Evolutionary conservation across 2,329 filamentous ascomycete species (phyloP).

Genomic region (Peltaster fructicola): DNA sequence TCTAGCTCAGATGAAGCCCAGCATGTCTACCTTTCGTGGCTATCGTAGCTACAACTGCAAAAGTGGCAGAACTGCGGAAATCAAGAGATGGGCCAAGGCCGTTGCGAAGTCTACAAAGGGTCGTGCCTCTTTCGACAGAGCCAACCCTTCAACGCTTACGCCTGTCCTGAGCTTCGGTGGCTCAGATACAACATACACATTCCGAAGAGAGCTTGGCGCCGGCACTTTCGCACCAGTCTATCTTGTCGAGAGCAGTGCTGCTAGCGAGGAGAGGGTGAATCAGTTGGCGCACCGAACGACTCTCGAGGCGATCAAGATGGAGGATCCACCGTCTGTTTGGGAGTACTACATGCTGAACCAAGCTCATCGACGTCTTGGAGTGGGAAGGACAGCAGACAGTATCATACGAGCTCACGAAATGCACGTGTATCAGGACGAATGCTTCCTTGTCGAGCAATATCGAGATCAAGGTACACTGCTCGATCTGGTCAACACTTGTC

Average conservation of each 20-base stretch:
- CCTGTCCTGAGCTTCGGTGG: constrained; percentile 53
- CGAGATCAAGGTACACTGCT: constrained; percentile 80
- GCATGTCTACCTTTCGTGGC: constrained; percentile 56
- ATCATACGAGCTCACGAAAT: constrained; percentile 74
- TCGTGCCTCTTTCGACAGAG: constrained; percentile 39
- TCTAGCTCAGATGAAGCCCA: constrained; percentile 53
- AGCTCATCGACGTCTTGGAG: constrained; percentile 56
- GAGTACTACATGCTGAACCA: constrained; percentile 92
- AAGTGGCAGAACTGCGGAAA: constrained; percentile 53
- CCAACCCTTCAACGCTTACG: constrained; percentile 38
- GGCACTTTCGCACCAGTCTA: constrained; percentile 95
- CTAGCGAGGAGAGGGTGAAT: constrained; percentile 33
- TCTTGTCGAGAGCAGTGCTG: constrained; percentile 50
- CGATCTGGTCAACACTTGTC: constrained; percentile 81
- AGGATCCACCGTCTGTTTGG: constrained; percentile 75
- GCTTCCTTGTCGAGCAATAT: constrained; percentile 74
- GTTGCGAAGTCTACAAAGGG: constrained; percentile 39
- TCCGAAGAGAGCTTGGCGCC: constrained; percentile 74
- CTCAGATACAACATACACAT: constrained; percentile 48
- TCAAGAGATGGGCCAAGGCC: constrained; percentile 64
- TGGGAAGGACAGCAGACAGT: constrained; percentile 51
- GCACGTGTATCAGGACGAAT: constrained; percentile 80
- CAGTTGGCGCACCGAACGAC: constrained; percentile 39
- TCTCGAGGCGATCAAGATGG: constrained; percentile 86
- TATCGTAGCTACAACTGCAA: constrained; percentile 56